phyloP scores from a whole-genome alignment of 805 yeast species.

The Myxozyma vanderwaltii region DNA sequence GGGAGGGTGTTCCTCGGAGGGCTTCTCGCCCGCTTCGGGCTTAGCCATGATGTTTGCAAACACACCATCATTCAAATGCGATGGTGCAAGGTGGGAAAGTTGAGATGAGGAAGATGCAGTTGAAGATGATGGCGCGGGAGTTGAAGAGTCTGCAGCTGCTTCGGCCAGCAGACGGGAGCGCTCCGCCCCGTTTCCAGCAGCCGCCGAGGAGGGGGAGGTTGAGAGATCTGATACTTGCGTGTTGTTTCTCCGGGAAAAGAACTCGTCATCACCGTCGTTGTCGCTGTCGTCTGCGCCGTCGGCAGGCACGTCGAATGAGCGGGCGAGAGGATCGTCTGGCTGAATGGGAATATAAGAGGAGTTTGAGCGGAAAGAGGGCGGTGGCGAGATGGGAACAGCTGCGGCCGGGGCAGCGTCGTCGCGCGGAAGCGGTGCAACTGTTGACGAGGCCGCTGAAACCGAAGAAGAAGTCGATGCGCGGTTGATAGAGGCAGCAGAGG shows the following conservation, averaged over 20 bases:
- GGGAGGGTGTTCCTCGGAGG: conserved; percentile 35
- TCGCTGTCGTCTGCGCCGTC: conserved; percentile 21
- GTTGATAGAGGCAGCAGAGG: conserved; percentile 1
- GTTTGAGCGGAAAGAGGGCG: conserved; percentile 33
- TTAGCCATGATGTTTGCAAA: conserved; percentile 90
- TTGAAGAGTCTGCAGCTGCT: background rate
- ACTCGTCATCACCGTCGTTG: conserved; percentile 26
- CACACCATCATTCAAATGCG: conserved; percentile 77
- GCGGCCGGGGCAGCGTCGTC: conserved; percentile 15
- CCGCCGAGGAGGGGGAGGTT: conserved; percentile 1
- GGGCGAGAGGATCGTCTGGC: conserved; percentile 35
- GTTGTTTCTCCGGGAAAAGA: conserved; percentile 5
- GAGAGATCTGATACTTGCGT: background rate
- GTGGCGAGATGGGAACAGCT: conserved; percentile 31
- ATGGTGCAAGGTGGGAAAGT: conserved; percentile 1
- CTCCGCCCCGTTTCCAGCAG: conserved; percentile 5
- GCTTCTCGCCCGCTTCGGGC: conserved; percentile 56
- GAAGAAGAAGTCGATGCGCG: conserved; percentile 20
- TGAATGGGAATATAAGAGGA: conserved; percentile 32
- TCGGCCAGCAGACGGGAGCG: conserved; percentile 7
- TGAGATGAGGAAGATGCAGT: conserved; percentile 9
- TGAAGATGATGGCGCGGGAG: conserved; percentile 17
- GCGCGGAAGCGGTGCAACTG: background rate
- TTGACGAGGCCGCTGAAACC: conserved; percentile 4
- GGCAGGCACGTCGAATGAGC: conserved; percentile 28